Base-by-base conservation (phyloP, 345 rosid genomes). In the Eucalyptus curtisii region DNA sequence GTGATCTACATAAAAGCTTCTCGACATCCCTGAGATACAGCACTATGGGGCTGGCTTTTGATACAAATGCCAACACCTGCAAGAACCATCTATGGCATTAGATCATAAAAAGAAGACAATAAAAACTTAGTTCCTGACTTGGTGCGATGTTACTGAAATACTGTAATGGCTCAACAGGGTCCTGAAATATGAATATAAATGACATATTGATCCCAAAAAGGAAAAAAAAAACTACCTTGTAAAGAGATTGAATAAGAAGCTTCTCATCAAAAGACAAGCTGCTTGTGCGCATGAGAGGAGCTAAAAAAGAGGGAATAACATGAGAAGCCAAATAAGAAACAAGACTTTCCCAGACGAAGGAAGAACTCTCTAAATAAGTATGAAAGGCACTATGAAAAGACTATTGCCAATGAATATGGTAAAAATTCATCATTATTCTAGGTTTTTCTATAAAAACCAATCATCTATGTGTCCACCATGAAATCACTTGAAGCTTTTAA, bases 201-300 rank as follows among this genome's bases (percentile, higher is more conserved):
- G 15, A 40, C 15, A 20, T 30, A 76, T 76, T 76, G 30, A 76
- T 76, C 47, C 47, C 3, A 49, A 49, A 49, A 49, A 49, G 5
- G 5, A 48, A 49, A 15, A 13, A 61, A 19, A 49, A 16, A 7
- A 48, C 44, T 91, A 97, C 99, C 98, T 93, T 97, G 93, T 97
- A 97, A 66, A 98, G 92, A 87, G 98, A 90, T 71, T 95, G 99
- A 86, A 98, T 91, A 19, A 98, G 92, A 90, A 98, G 95, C 93
- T 93, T 97, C 90, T 97, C 99, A 49, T 97, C 98, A 33, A 98
- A 98, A 27, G 95, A 93, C 98, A 97, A 94, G 86, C 94, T 94
- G 92, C 94, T 92, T 30, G 94, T 93, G 61, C 95, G 94, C 93
- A 88, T 95, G 89, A 92, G 90, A 42, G 96, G 92, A 89, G 94